Evolutionary conservation across 306 rosid species (phyloP).

Genomic region (Trichosanthes truncata): DNA sequence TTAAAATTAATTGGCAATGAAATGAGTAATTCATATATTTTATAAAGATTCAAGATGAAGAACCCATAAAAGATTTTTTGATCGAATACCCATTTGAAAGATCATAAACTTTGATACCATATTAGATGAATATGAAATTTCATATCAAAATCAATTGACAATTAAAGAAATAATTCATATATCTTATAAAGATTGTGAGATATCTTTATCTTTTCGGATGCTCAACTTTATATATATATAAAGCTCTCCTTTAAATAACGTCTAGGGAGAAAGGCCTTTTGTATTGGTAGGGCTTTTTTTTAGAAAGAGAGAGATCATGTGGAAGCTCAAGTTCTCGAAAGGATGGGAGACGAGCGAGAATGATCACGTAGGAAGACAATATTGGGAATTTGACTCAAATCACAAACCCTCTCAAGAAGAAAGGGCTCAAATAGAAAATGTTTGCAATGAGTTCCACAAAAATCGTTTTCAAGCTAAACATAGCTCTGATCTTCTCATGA

Average conservation of each 20-base stretch:
- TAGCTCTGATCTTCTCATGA: conserved; percentile 59
- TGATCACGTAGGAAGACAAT: conserved; percentile 53
- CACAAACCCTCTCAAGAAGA: conserved; percentile 25
- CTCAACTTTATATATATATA: too few relatives aligned
- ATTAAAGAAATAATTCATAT: too few relatives aligned
- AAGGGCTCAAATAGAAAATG: conserved; percentile 28
- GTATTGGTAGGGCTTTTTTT: neutral
- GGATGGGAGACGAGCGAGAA: conserved; percentile 37
- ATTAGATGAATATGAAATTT: too few relatives aligned
- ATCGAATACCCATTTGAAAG: too few relatives aligned
- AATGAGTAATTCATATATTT: too few relatives aligned
- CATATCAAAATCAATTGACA: too few relatives aligned
- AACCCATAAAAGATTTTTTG: too few relatives aligned
- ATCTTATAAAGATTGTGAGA: too few relatives aligned
- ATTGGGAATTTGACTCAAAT: conserved; percentile 55
- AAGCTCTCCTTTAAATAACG: neutral
- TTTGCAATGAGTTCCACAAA: conserved; percentile 19
- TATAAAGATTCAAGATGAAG: too few relatives aligned
- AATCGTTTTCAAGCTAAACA: conserved; percentile 47
- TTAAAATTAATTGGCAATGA: too few relatives aligned
- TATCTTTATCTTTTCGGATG: too few relatives aligned
- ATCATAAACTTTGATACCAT: too few relatives aligned
- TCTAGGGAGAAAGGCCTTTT: neutral
- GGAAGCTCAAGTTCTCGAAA: conserved; percentile 50
- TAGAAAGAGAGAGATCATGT: conserved; percentile 27